These are phyloP conservation scores for Fusarium sp. DNA, from an alignment of 2,329 filamentous ascomycete genomes.

Conservation along the genomic window DNA sequence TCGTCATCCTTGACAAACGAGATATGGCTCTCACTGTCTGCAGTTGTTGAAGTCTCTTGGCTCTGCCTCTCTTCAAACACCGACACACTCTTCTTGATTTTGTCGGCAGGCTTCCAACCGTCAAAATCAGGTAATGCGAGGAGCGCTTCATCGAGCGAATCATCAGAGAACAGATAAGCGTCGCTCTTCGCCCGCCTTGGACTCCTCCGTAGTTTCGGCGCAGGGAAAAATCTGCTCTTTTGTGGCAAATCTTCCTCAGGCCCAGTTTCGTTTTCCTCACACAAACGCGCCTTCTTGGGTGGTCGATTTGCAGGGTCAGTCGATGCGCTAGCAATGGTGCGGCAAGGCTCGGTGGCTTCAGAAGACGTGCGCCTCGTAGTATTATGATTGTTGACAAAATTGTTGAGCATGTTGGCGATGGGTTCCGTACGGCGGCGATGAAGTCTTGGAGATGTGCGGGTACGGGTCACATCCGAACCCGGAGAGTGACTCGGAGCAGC, in stretches of 20 bases:
- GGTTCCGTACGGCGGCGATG: constrained; percentile 64
- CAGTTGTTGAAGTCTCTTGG: constrained; percentile 34
- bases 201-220: constrained; percentile 38
- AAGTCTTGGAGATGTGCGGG: constrained; percentile 50
- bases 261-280: constrained; percentile 56
- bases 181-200: constrained; percentile 49
- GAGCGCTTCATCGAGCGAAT: constrained; percentile 65
- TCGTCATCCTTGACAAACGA: constrained; percentile 32
- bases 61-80: constrained; percentile 57
- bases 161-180: constrained; percentile 62
- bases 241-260: constrained; percentile 48
- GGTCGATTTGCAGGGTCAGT: constrained; percentile 51
- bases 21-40: constrained; percentile 35
- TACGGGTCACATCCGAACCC: constrained; percentile 26
- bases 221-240: constrained; percentile 65
- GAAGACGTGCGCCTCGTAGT: constrained; percentile 26
- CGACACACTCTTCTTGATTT: constrained; percentile 49
- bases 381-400: constrained; percentile 35
- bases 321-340: constrained; percentile 10
- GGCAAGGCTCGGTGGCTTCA: constrained; percentile 11
- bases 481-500: constrained; percentile 18
- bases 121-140: constrained; percentile 61
- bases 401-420: constrained; percentile 54
- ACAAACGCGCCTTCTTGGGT: constrained; percentile 66
- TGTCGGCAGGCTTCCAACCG: constrained; percentile 54